These are phyloP conservation scores for Ilex paraguariensis DNA, from an alignment of 305 asterid species.

Conservation along the genomic window DNA sequence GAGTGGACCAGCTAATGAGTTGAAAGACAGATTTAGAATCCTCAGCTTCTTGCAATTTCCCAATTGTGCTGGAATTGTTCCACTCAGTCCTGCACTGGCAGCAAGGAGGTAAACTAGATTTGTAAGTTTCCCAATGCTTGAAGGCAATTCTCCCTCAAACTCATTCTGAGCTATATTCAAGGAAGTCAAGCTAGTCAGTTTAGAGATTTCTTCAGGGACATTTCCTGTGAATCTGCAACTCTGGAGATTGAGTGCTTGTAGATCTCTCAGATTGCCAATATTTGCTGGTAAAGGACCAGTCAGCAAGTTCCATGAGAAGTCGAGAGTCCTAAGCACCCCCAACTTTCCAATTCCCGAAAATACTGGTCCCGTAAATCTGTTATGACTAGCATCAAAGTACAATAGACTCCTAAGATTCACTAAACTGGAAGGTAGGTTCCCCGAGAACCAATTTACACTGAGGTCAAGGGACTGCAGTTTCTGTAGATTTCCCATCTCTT, in stretches of 20 bases:
- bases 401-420: slow-evolving; percentile 38
- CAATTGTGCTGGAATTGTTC: slow-evolving; percentile 57
- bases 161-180: slow-evolving; percentile 56
- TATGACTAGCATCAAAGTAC: slow-evolving; percentile 41
- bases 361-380: slow-evolving; percentile 44
- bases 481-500: slow-evolving; percentile 44
- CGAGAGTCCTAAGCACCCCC: slow-evolving; percentile 41
- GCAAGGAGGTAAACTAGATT: slow-evolving; percentile 52
- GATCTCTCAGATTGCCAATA: slow-evolving; percentile 39
- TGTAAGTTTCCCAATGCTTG: slow-evolving; percentile 41
- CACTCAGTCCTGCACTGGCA: slow-evolving; percentile 46
- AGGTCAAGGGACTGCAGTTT: slow-evolving; percentile 55
- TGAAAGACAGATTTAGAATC: slow-evolving; percentile 53
- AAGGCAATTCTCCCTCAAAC: slow-evolving; percentile 55
- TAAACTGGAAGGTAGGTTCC: slow-evolving; percentile 45
- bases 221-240: slow-evolving; percentile 46
- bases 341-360: slow-evolving; percentile 43
- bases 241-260: slow-evolving; percentile 43
- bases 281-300: slow-evolving; percentile 42
- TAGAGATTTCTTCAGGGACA: slow-evolving; percentile 46
- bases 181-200: slow-evolving; percentile 34
- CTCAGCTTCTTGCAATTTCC: slow-evolving; percentile 55
- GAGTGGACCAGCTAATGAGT: slow-evolving; percentile 47
- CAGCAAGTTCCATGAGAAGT: slow-evolving; percentile 48
- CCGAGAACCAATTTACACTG: slow-evolving; percentile 53